Percentiles rank a stretch among this genome's conserved stretches.
Conservation (phyloP, 78 protist species). For the Isochrysis galbana region DNA sequence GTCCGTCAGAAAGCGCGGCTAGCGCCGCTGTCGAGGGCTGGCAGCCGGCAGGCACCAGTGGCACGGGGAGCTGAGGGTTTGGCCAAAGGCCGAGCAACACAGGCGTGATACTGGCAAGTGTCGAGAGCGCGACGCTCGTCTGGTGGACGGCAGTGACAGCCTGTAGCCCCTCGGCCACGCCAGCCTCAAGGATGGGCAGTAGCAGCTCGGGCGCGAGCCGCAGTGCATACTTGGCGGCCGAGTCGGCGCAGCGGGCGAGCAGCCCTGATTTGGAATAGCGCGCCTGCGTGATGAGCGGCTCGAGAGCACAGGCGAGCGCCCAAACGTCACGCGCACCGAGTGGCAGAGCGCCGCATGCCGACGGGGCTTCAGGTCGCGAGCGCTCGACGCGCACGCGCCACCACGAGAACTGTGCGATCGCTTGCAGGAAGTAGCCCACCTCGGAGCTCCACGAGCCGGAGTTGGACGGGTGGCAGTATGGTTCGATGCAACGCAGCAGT, state of each 20-base stretch:
- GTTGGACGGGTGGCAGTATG: constrained; percentile 28
- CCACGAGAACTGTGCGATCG: background rate
- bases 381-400: background rate
- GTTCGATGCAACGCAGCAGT: background rate
- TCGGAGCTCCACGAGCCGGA: background rate
- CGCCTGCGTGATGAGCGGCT: background rate
- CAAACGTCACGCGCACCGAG: background rate
- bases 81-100: background rate
- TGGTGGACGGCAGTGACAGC: constrained; percentile 1
- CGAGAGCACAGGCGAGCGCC: background rate
- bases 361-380: background rate
- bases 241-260: background rate
- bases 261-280: background rate
- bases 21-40: no score
- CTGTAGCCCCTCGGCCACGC: constrained; percentile 3
- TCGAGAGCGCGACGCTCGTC: background rate
- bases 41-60: background rate
- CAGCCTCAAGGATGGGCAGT: background rate
- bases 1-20: background rate
- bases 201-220: background rate
- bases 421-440: background rate
- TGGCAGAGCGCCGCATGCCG: background rate
- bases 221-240: background rate
- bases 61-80: background rate
- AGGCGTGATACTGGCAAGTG: background rate